A percentile compares a stretch with the other conserved stretches of the same genome.
Conservation (phyloP, 2,329 filamentous ascomycete species). For the Cryphonectria japonica region DNA sequence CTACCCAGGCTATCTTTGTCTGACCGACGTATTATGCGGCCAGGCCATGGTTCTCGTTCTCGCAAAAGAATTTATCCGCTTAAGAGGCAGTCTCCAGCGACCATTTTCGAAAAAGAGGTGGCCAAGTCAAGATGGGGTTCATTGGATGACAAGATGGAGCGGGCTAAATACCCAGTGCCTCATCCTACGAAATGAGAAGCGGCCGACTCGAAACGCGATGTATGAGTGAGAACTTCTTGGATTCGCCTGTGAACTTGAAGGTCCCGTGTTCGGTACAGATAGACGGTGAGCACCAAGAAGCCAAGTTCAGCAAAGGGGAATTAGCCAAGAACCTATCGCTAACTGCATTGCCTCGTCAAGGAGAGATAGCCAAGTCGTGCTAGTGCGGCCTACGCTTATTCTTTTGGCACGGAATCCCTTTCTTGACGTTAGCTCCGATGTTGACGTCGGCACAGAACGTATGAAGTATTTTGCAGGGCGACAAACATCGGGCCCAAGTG, state of each 20-base stretch:
- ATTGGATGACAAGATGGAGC: not conserved
- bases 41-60: not conserved
- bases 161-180: not conserved
- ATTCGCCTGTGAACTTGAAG: not conserved
- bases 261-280: not conserved
- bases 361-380: not conserved
- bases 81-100: not conserved
- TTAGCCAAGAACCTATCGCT: not conserved
- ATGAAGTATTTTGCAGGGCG: not conserved
- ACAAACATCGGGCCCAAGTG: not conserved
- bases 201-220: not conserved
- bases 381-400: not conserved
- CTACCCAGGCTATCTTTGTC: not conserved
- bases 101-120: not conserved
- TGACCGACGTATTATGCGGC: not conserved
- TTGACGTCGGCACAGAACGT: not conserved
- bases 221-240: not conserved
- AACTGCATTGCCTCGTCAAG: not conserved
- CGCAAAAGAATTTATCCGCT: not conserved
- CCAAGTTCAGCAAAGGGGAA: not conserved
- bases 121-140: not conserved
- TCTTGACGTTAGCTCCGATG: not conserved
- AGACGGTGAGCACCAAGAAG: not conserved
- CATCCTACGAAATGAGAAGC: not conserved
- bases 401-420: not conserved